Percentiles rank a stretch among this genome's conserved stretches.
Conservation (phyloP, 2,329 filamentous ascomycete species). For the Diaporthe batatas region DNA sequence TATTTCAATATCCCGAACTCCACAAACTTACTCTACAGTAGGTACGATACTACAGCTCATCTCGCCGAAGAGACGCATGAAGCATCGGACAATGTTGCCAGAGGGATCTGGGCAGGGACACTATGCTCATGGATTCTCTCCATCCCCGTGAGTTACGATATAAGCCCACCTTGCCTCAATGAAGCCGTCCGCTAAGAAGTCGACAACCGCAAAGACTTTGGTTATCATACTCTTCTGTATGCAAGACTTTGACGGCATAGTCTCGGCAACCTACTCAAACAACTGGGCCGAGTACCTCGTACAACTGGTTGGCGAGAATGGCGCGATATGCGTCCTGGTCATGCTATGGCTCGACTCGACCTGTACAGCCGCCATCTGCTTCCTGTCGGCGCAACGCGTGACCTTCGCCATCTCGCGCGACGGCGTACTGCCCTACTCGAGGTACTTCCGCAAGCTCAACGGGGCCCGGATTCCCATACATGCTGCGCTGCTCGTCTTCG, state of each 20-base stretch:
- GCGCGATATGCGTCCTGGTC: slow-evolving; percentile 52
- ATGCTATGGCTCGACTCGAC: slow-evolving; percentile 55
- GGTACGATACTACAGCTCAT: slow-evolving; percentile 53
- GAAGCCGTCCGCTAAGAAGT: background rate
- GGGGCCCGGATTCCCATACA: slow-evolving; percentile 53
- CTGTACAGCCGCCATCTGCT: slow-evolving; percentile 53
- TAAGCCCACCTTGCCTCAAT: background rate
- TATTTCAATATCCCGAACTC: background rate
- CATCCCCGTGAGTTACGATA: slow-evolving; percentile 46
- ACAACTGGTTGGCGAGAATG: slow-evolving; percentile 52
- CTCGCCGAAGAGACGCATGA: slow-evolving; percentile 55
- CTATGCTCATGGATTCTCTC: slow-evolving; percentile 54
- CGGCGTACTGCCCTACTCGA: slow-evolving; percentile 54
- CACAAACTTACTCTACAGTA: background rate
- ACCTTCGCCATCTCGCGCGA: slow-evolving; percentile 57
- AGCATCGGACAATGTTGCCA: slow-evolving; percentile 53
- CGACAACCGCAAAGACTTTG: slow-evolving; percentile 46
- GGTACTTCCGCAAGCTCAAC: slow-evolving; percentile 51
- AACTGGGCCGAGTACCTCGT: slow-evolving; percentile 57
- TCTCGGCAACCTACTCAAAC: slow-evolving; percentile 52
- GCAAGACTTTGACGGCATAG: slow-evolving; percentile 55
- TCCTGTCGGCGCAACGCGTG: slow-evolving; percentile 56
- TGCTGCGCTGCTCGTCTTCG: slow-evolving; percentile 51
- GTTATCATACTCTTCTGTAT: slow-evolving; percentile 57
- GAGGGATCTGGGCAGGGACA: slow-evolving; percentile 55